Evolutionary conservation across 2,329 filamentous ascomycete genomes (phyloP), one percentile per base, ranked within the genome.

Genomic region (Hymenotorrendiella dingleyae): DNA sequence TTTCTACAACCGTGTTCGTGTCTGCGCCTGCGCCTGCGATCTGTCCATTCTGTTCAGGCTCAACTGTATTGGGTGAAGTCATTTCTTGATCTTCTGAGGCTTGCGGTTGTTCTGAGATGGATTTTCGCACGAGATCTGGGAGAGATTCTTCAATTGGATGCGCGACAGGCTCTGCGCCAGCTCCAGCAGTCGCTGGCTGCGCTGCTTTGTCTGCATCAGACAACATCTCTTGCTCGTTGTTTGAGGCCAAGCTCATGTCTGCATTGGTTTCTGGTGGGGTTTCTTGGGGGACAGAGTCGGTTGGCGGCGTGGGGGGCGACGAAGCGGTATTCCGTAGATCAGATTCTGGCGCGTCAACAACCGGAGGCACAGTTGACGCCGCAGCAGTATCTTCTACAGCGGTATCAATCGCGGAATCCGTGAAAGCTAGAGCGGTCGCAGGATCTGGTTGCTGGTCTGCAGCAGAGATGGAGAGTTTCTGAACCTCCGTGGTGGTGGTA

Each of bases 301-400:
- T 20, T 34, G 33, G 40, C n/a, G n/a, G n/a, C n/a, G n/a, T n/a
- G 35, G 32, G 33, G 3, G 40, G 37, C 45, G 44, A 38, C n/a
- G 44, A 36, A 16, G 41, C 28, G 8, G 45, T 44, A 27, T 61
- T 48, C 43, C 58, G 42, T 19, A 62, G 43, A 48, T 62, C 59
- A 24, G 59, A 63, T 28, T 58, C 55, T 41, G 40, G 50, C 34
- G 58, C 53, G 14, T 62, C 58, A 17, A 62, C 49, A 7, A 59
- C 45, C 11, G 58, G 55, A 28, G 56, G 55, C n/a, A 61, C 47
- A 14, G 56, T 47, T 11, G 57, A 54, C 8, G 54, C 32, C 7
- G 48, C 49, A 7, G 49, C 23, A 14, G 43, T 40, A 24, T 56
- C 55, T 10, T 56, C 56, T 19, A 57, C 26, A 10, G 54, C 53